Base-by-base conservation (phyloP, 805 yeast species). In the Barnettozyma botsteinii region DNA sequence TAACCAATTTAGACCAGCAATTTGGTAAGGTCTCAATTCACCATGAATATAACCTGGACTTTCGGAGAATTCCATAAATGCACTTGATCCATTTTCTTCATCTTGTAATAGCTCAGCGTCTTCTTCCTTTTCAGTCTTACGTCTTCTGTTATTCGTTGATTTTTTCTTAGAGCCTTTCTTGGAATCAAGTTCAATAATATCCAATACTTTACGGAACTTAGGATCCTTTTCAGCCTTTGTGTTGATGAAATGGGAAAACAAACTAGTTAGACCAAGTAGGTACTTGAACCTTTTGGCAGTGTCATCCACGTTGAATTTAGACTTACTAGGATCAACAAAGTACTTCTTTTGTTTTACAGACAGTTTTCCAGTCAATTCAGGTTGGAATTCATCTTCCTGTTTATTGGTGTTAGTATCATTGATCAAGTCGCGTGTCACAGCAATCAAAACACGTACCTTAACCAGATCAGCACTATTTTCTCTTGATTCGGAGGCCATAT, bases 1-100 rank as follows among this genome's bases (percentile, higher is more conserved):
- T 50, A 84, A 62, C 94, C 94, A 84, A 57, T 84, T 84, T 45
- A 84, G 65, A 46, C 93, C 94, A 58, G 81, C 88, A 46, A 84
- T 70, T 61, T 84, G 94, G 56, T 84, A 84, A 3, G 83, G 79
- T 52, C 94, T 71, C 42, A 84, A 59, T 30, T 56, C 53, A 31
- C 94, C 94, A 43, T 75, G 61, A 19, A 85, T 57, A 51, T 70
- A 91, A 3, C 77, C 69, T 0, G 98, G 98, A 3, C 89, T 78
- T 55, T 87, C 96, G 2, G 93, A 82, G 52, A 91, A 75, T 32
- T 85, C 81, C 1, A 85, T 78, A 21, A 79, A 65, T 15, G 51
- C 48, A 15, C 51, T 51, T 9, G 50, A 52, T 14, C 60, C 43
- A 11, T 60, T 62, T 36, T 68, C 70, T 41, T 73, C 78, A 34